These are phyloP conservation scores for Chlamydomonas sphaeroides DNA, from an alignment of 139 green algal species.

Conservation along the genomic window DNA sequence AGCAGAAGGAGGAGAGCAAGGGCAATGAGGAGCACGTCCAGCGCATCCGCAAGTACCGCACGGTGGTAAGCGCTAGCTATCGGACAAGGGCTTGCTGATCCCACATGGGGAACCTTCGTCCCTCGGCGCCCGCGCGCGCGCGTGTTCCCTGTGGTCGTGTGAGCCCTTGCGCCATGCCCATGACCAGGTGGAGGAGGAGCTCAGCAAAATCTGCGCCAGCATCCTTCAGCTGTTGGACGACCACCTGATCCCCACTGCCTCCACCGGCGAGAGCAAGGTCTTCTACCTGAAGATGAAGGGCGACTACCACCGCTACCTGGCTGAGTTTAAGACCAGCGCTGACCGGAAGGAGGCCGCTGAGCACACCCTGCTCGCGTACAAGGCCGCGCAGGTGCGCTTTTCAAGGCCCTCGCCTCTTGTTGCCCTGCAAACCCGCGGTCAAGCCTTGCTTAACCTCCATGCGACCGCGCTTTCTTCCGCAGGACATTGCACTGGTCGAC, in stretches of 20 bases:
- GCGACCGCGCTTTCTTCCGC: constrained; percentile 14
- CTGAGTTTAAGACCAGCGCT: constrained; percentile 94
- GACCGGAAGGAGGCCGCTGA: constrained; percentile 96
- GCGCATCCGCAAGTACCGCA: constrained; percentile 94
- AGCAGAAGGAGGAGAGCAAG: constrained; percentile 99
- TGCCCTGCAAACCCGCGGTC: no score
- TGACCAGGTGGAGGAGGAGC: constrained; percentile 85
- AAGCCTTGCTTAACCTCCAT: no score
- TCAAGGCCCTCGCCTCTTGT: neutral
- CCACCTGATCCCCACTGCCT: constrained; percentile 94
- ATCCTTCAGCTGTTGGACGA: constrained; percentile 95
- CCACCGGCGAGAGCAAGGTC: constrained; percentile 95
- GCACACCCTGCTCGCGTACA: constrained; percentile 96
- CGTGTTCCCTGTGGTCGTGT: neutral
- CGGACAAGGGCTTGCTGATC: constrained; percentile 39
- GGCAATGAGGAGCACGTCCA: constrained; percentile 94
- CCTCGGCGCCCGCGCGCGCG: neutral
- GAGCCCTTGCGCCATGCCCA: neutral
- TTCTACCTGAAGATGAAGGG: constrained; percentile 94
- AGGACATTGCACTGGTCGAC: constrained; percentile 96
- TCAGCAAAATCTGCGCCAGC: constrained; percentile 86
- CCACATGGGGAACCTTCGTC: neutral
- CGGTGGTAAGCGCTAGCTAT: constrained; percentile 69
- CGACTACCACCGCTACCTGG: constrained; percentile 98
- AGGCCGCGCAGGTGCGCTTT: constrained; percentile 90